Conservation (phyloP, 805 yeast species). For the Starmerella tilneyi region DNA sequence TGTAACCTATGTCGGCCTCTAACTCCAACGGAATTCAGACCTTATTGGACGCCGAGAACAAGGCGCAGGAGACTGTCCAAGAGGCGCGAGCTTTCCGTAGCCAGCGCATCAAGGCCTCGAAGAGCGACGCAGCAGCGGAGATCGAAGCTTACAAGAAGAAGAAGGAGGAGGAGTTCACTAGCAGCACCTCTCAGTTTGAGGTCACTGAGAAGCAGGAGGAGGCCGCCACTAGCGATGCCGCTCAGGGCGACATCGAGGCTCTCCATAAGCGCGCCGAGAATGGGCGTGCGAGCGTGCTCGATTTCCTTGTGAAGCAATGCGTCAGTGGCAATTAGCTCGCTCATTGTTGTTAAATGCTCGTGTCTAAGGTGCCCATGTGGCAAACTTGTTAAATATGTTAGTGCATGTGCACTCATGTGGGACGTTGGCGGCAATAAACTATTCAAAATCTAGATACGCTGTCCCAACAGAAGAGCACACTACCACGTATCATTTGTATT, state of each 20-base stretch:
- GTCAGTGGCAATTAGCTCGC: slow-evolving; percentile 5
- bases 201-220: slow-evolving; percentile 70
- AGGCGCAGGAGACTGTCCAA: slow-evolving; percentile 91
- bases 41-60: slow-evolving; percentile 77
- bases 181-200: slow-evolving; percentile 60
- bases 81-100: slow-evolving; percentile 68
- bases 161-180: slow-evolving; percentile 72
- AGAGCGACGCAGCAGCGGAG: slow-evolving; percentile 82
- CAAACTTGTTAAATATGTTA: too few species aligned
- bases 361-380: too few species aligned
- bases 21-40: slow-evolving; percentile 56
- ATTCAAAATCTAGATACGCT: too few species aligned
- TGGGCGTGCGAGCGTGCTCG: slow-evolving; percentile 51
- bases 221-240: slow-evolving; percentile 64
- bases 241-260: slow-evolving; percentile 57
- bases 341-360: too few species aligned
- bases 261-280: slow-evolving; percentile 54
- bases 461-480: too few species aligned
- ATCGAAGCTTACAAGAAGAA: slow-evolving; percentile 73
- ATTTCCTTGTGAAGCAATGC: slow-evolving; percentile 50
- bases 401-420: too few species aligned
- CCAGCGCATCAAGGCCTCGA: slow-evolving; percentile 83
- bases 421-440: too few species aligned
- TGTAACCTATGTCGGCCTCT: slow-evolving; percentile 33
- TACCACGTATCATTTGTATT: too few species aligned